phyloP scores from a whole-genome alignment of 2,329 filamentous ascomycete species.

The Colletotrichum sojae region DNA sequence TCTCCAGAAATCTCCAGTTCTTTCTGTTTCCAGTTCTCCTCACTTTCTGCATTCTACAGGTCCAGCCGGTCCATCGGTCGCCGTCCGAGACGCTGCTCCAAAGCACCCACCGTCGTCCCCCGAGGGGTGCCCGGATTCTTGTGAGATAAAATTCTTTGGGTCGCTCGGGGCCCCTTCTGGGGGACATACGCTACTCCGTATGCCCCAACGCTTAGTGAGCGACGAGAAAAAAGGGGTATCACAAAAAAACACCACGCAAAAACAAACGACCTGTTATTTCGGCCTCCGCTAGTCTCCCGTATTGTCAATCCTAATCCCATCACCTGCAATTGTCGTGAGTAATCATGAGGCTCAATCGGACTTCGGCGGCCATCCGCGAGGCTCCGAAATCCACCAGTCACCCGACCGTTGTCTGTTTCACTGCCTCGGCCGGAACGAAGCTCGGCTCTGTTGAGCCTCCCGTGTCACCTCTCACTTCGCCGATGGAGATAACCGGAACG shows the following conservation, averaged over 20 bases:
- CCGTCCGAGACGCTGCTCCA: slow-evolving; percentile 28
- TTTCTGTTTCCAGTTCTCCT: slow-evolving; percentile 16
- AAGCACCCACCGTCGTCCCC: slow-evolving; percentile 17
- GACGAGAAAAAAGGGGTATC: slow-evolving; percentile 2
- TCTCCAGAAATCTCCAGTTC: slow-evolving; percentile 38
- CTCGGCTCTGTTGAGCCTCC: neutral
- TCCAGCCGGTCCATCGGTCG: slow-evolving; percentile 37
- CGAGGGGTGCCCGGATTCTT: slow-evolving; percentile 35
- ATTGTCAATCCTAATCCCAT: too few species aligned
- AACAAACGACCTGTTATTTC: slow-evolving; percentile 15
- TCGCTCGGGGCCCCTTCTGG: slow-evolving; percentile 28
- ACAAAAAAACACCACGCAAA: neutral
- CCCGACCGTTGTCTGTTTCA: neutral
- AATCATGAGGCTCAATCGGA: slow-evolving; percentile 26
- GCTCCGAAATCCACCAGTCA: slow-evolving; percentile 10
- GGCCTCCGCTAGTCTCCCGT: slow-evolving; percentile 16
- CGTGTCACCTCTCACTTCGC: neutral
- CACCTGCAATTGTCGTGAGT: slow-evolving; percentile 8
- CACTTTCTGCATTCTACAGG: slow-evolving; percentile 29
- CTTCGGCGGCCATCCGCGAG: slow-evolving; percentile 2
- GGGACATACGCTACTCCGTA: neutral
- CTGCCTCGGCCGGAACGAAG: neutral
- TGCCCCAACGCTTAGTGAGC: neutral
- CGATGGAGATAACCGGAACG: slow-evolving; percentile 1
- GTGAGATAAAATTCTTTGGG: slow-evolving; percentile 9